Percentiles rank a stretch among this genome's conserved stretches.
Conservation (phyloP, 1,284 basidiomycete genomes). For the Tylopilus sp. region DNA sequence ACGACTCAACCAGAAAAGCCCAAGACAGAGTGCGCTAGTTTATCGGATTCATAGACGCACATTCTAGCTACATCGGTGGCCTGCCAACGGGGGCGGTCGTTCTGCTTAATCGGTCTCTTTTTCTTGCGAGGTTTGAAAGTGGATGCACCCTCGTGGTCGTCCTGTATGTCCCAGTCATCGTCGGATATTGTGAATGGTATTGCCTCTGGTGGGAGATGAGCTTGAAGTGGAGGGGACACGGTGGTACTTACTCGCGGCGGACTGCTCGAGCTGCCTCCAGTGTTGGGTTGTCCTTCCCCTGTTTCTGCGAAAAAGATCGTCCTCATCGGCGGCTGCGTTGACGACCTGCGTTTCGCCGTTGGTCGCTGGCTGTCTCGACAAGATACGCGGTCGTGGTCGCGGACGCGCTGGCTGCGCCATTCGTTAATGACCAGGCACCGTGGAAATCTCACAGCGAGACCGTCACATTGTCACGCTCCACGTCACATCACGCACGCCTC, state of each 20-base stretch:
- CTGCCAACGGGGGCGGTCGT: constrained; percentile 38
- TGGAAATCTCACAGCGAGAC: constrained; percentile 43
- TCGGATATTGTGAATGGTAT: constrained; percentile 16
- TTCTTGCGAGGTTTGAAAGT: constrained; percentile 38
- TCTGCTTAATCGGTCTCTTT: constrained; percentile 36
- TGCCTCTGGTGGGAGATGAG: constrained; percentile 25
- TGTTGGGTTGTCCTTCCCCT: constrained; percentile 46
- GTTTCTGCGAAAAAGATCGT: constrained; percentile 65
- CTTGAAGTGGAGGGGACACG: background rate
- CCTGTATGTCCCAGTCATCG: constrained; percentile 22
- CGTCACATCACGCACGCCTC: constrained; percentile 26
- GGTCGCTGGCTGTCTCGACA: constrained; percentile 22
- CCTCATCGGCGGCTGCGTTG: constrained; percentile 45
- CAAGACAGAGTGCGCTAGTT: background rate
- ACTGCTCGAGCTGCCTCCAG: constrained; percentile 56
- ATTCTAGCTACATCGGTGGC: constrained; percentile 23
- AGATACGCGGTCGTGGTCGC: constrained; percentile 52
- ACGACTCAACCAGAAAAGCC: background rate
- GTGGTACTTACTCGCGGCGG: constrained; percentile 45
- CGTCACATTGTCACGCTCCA: constrained; percentile 33
- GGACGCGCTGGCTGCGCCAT: constrained; percentile 34
- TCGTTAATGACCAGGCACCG: constrained; percentile 29
- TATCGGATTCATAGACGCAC: constrained; percentile 22
- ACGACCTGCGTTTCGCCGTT: constrained; percentile 16
- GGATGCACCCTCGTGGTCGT: constrained; percentile 24